Evolutionary conservation across 352 stramenopile genomes (phyloP).

Genomic region (Blastocystis sp.): DNA sequence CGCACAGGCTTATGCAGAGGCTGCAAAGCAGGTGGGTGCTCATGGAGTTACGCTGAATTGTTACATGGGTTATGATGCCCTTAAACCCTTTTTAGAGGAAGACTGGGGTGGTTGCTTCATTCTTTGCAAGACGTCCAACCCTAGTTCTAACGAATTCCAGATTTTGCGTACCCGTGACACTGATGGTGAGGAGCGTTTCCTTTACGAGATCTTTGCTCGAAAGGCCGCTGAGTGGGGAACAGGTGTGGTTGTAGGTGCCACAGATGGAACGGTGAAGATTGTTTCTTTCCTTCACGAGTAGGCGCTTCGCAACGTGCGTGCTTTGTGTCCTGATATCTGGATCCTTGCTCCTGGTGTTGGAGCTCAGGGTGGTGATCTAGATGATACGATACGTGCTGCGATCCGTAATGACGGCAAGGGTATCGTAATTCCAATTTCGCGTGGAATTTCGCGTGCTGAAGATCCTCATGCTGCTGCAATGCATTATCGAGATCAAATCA

Average conservation of each 20-base stretch:
- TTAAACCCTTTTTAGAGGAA: constrained; percentile 85
- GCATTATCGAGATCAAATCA: constrained; percentile 85
- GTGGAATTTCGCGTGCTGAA: constrained; percentile 85
- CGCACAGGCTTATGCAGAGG: constrained; percentile 86
- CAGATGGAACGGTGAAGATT: constrained; percentile 73
- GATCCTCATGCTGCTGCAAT: constrained; percentile 81
- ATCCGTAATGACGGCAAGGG: constrained; percentile 79
- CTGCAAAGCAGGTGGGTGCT: constrained; percentile 80
- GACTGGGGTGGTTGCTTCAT: constrained; percentile 87
- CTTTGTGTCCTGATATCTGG: constrained; percentile 81
- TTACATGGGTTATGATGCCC: constrained; percentile 96
- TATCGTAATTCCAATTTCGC: constrained; percentile 89
- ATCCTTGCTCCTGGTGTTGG: constrained; percentile 93
- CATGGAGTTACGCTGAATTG: constrained; percentile 91
- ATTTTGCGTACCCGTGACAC: constrained; percentile 69
- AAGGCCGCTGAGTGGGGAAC: constrained; percentile 74
- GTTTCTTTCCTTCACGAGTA: constrained; percentile 53
- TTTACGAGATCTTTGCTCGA: constrained; percentile 68
- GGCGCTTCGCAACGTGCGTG: constrained; percentile 79
- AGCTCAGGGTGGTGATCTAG: constrained; percentile 82
- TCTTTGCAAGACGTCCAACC: constrained; percentile 98
- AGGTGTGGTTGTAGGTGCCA: constrained; percentile 93
- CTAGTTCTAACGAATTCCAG: constrained; percentile 89
- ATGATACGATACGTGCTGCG: constrained; percentile 76
- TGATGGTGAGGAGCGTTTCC: constrained; percentile 60